Base-by-base conservation (phyloP, 2,329 filamentous ascomycete genomes). In the Talaromyces sp. region DNA sequence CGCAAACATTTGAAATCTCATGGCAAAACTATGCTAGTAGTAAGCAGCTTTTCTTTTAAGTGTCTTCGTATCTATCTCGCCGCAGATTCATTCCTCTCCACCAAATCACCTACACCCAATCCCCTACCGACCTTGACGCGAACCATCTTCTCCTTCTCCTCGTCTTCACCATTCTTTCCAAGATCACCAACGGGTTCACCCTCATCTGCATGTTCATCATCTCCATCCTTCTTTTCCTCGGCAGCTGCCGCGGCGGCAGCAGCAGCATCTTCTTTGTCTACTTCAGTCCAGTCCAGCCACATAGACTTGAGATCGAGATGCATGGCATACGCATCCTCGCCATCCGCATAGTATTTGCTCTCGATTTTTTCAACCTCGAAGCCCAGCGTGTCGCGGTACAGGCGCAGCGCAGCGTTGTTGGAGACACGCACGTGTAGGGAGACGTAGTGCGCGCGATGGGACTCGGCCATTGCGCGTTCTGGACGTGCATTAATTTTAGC, bases 391-490 rank as follows among this genome's bases (percentile, higher is more conserved):
- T 96, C 90, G 69, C 92, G 88, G 85, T 99, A 99, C 27, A 99
- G 85, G 70, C 90, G 91, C 65, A 96, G 86, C 30, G 95, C 95
- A 6, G 95, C 95, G 64, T 86, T 85, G 82, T 99, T 99, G 77
- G 90, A 95, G 59, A 96, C 87, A 72, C 95, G 93, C 66, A 99
- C 95, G 81, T 99, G 95, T 36, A 99, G 86, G 36, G 91, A 96
- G 72, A 99, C 94, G 81, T 97, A 98, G 74, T 90, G 86, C 1
- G 93, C 95, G 70, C 87, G 85, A 74, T 94, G 97, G 36, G 91
- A 93, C 78, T 99, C 95, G 63, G 93, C 92, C 95, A 99, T 99
- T 70, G 95, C 95, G 70, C 91, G 85, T 81, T 97, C 91, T 94
- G 67, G 64, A 30, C 16, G 18, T 12, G 7, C 18, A 10, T 57